Evolutionary conservation across 2,329 filamentous ascomycete genomes (phyloP).

Genomic region (Colletotrichum sp.): DNA sequence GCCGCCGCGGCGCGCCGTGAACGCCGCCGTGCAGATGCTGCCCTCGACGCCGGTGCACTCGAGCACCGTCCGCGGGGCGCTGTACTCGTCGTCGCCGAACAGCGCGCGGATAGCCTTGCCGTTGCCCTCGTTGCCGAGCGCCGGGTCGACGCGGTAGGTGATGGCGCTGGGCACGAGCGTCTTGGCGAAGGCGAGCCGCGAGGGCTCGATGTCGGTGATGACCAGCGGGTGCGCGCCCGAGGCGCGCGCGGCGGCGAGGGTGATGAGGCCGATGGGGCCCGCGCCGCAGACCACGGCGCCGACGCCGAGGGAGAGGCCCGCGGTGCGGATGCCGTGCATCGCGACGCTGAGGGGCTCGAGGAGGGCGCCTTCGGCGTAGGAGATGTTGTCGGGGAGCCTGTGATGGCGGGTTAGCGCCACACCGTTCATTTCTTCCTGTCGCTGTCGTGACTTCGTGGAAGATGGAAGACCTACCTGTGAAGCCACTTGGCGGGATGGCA

Average conservation of each 20-base stretch:
- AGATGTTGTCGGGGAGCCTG: constrained; percentile 58
- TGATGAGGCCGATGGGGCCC: constrained; percentile 66
- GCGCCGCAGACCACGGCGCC: constrained; percentile 64
- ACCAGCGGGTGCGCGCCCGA: constrained; percentile 68
- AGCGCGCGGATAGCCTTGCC: constrained; percentile 56
- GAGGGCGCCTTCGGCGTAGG: constrained; percentile 63
- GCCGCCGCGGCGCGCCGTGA: constrained; percentile 60
- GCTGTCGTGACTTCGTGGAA: not conserved
- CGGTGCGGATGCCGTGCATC: constrained; percentile 61
- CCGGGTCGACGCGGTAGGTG: constrained; percentile 57
- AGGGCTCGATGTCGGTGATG: constrained; percentile 65
- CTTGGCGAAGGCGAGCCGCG: constrained; percentile 61
- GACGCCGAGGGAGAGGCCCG: constrained; percentile 57
- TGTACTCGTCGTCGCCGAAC: constrained; percentile 59
- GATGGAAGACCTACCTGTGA: constrained; percentile 43
- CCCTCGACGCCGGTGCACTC: constrained; percentile 72
- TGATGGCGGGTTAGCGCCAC: not conserved
- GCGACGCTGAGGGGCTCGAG: constrained; percentile 69
- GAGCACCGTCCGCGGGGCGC: constrained; percentile 61
- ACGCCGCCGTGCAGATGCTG: constrained; percentile 63
- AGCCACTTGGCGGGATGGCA: constrained; percentile 65
- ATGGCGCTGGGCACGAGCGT: constrained; percentile 57
- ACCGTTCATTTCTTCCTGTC: not conserved
- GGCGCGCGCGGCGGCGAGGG: constrained; percentile 60
- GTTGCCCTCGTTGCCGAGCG: constrained; percentile 51